Evolutionary conservation across 169 alveolate species (phyloP).

Genomic region (Plasmodium chabaudi): DNA sequence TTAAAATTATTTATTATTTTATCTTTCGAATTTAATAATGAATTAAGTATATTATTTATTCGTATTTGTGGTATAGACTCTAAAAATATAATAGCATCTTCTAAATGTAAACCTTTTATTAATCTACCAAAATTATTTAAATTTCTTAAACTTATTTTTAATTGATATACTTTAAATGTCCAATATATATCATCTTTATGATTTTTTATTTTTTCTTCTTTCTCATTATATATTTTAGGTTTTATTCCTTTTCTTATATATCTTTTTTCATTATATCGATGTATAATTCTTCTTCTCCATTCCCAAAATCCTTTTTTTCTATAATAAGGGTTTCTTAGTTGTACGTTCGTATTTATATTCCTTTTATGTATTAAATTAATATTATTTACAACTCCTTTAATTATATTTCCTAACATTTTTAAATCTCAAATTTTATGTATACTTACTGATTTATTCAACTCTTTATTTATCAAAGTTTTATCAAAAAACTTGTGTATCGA

Average conservation of each 20-base stretch:
- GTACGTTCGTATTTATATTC: slow-evolving; percentile 78
- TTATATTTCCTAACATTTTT: slow-evolving; percentile 13
- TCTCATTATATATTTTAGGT: slow-evolving; percentile 81
- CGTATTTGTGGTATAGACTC: slow-evolving; percentile 83
- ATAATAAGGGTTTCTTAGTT: slow-evolving; percentile 84
- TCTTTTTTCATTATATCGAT: slow-evolving; percentile 77
- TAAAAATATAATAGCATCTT: slow-evolving; percentile 87
- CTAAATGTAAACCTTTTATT: slow-evolving; percentile 80
- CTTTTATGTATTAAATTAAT: slow-evolving; percentile 26
- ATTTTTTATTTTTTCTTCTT: slow-evolving; percentile 80
- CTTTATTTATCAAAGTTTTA: background rate
- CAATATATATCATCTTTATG: slow-evolving; percentile 77
- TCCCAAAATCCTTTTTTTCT: slow-evolving; percentile 88
- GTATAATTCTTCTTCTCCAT: slow-evolving; percentile 84
- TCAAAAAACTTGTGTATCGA: no score
- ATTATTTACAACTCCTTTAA: background rate
- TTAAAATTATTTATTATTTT: slow-evolving; percentile 83
- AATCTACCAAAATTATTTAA: slow-evolving; percentile 81
- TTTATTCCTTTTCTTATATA: slow-evolving; percentile 79
- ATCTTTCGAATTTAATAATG: slow-evolving; percentile 81
- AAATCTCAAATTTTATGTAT: no score
- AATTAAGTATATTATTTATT: slow-evolving; percentile 80
- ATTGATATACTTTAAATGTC: slow-evolving; percentile 84
- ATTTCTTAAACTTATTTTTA: slow-evolving; percentile 84
- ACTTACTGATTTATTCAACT: no score